These are phyloP conservation scores for Pyrenophora tritici-repentis DNA, from an alignment of 2,329 filamentous ascomycete genomes.

Conservation along the genomic window DNA sequence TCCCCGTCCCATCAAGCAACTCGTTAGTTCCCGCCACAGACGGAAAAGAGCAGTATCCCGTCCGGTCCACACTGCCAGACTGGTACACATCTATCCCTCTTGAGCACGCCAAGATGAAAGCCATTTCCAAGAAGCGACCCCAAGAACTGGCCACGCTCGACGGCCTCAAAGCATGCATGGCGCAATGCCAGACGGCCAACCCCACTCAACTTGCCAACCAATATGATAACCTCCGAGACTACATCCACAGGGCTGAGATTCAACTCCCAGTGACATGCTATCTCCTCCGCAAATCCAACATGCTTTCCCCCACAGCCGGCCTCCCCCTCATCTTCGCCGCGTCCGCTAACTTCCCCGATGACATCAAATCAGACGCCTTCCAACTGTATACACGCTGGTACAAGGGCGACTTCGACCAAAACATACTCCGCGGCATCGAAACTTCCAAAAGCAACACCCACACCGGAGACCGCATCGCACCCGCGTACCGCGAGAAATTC, in stretches of 20 bases:
- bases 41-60: not conserved
- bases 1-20: not conserved
- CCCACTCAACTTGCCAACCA: conserved; percentile 9
- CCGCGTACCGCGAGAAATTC: conserved; percentile 21
- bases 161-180: conserved; percentile 32
- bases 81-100: conserved; percentile 23
- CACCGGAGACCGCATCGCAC: conserved; percentile 34
- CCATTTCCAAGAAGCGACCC: conserved; percentile 19
- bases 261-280: conserved; percentile 33
- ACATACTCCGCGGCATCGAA: conserved; percentile 54
- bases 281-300: conserved; percentile 41
- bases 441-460: conserved; percentile 23
- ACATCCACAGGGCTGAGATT: conserved; percentile 50
- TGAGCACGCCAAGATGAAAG: not conserved
- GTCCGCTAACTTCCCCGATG: conserved; percentile 47
- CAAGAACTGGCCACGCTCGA: conserved; percentile 22
- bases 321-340: conserved; percentile 50
- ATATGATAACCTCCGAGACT: conserved; percentile 42
- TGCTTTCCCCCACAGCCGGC: conserved; percentile 45
- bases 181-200: conserved; percentile 20
- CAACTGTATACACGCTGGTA: conserved; percentile 56
- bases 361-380: conserved; percentile 54
- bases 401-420: conserved; percentile 47
- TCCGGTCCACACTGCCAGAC: not conserved
- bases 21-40: not conserved